phyloP scores from a whole-genome alignment of 2,329 filamentous ascomycete genomes.

The Colletotrichum noveboracense region DNA sequence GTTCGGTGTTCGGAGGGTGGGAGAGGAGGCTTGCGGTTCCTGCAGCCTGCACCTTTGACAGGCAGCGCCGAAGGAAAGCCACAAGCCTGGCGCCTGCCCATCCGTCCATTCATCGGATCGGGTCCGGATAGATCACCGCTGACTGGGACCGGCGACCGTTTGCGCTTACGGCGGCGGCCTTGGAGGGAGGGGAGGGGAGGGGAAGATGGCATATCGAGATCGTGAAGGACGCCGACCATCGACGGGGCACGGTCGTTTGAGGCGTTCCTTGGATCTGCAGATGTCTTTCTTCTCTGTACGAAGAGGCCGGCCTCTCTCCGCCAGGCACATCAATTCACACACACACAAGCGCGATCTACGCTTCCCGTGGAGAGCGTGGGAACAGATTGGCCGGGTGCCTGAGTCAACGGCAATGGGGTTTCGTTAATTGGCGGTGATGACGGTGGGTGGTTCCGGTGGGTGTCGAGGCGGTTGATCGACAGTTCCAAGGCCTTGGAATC shows the following conservation, averaged over 20 bases:
- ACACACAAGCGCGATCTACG: not conserved
- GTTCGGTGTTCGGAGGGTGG: not conserved
- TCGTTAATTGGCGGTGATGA: not conserved
- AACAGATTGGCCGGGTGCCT: not conserved
- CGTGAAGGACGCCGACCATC: not conserved
- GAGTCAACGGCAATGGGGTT: not conserved
- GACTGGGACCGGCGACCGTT: not conserved
- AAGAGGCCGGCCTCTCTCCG: not conserved
- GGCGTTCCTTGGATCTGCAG: not conserved
- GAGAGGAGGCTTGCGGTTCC: not conserved
- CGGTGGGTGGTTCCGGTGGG: not conserved
- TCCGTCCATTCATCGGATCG: not conserved
- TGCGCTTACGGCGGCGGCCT: not conserved
- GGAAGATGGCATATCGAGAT: not conserved
- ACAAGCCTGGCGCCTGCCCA: not conserved
- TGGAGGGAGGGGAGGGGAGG: not conserved
- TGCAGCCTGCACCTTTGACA: not conserved
- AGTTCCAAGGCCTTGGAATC: not conserved
- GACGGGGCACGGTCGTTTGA: not conserved
- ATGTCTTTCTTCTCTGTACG: not conserved
- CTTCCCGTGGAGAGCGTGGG: not conserved
- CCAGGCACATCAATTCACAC: not conserved
- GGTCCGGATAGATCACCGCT: not conserved
- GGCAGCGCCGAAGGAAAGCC: not conserved
- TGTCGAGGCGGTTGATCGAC: not conserved